Percentiles rank a stretch among this genome's conserved stretches.
Conservation (phyloP, 2,329 filamentous ascomycete genomes). For the Neurospora sp. region DNA sequence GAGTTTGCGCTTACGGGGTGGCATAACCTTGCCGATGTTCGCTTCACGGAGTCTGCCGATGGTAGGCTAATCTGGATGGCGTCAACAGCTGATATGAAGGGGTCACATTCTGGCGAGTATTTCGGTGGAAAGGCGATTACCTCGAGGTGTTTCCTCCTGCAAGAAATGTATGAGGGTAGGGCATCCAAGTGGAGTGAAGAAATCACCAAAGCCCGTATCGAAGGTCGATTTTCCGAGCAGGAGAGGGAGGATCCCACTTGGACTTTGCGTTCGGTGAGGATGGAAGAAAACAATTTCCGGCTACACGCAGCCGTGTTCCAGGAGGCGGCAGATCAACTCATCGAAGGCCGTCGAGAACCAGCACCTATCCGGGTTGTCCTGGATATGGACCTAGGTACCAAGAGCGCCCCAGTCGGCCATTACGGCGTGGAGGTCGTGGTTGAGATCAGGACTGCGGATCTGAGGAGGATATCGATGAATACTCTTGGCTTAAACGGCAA, state of each 20-base stretch:
- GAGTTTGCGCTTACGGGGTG: conserved; percentile 71
- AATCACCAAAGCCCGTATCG: conserved; percentile 73
- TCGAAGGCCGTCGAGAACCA: conserved; percentile 56
- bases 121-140: conserved; percentile 42
- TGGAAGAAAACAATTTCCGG: conserved; percentile 49
- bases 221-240: conserved; percentile 72
- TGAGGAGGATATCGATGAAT: conserved; percentile 38
- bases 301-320: conserved; percentile 63
- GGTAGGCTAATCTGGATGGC: conserved; percentile 59
- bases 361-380: conserved; percentile 64
- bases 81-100: conserved; percentile 50
- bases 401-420: conserved; percentile 54
- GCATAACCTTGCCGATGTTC: conserved; percentile 57
- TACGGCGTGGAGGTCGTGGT: conserved; percentile 64
- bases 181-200: conserved; percentile 74
- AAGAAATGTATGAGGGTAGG: conserved; percentile 68
- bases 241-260: conserved; percentile 74
- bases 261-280: conserved; percentile 63
- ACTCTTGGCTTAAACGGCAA: conserved; percentile 58
- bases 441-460: conserved; percentile 47
- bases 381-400: conserved; percentile 57
- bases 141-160: conserved; percentile 59
- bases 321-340: conserved; percentile 50
- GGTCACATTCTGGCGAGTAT: conserved; percentile 37
- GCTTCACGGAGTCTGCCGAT: conserved; percentile 61